Base-by-base conservation (phyloP, 345 rosid genomes). In the Tarenaya hassleriana region DNA sequence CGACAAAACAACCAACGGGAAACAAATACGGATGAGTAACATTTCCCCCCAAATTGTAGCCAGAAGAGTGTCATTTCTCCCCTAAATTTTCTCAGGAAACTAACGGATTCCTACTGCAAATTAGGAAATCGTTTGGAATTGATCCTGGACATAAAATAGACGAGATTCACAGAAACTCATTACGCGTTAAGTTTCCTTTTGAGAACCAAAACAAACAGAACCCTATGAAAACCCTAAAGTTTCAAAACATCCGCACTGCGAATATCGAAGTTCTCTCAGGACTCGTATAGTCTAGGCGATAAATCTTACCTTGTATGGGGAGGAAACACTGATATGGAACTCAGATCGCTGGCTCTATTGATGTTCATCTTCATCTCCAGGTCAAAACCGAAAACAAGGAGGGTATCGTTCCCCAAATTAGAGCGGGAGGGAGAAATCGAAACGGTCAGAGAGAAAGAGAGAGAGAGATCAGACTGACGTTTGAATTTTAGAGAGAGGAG, bases 291-390 rank as follows among this genome's bases (percentile, higher is more conserved):
- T n/a, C 34, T 10, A 13, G 16, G 16, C 47, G 10, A 17, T 34
- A 35, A 45, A 42, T 17, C 51, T 41, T 46, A 82, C 95, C 95
- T 79, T 43, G 78, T 39, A 34, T 76, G 85, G 56, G 86, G 82
- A 58, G 89, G 90, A 57, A 85, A 67, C 53, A 80, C 90, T 32
- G 90, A 80, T 57, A 82, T 77, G 65, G 90, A 82, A 69, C 61
- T 76, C 67, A 82, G 79, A 52, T 77, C 90, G 70, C 77, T 75
- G 24, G 83, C 90, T 73, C 68, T 78, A 71, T 82, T 82, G 69
- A 80, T 76, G 76, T 85, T 85, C 84, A 82, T 55, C 73, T 82
- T 85, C 87, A 79, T 79, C 55, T 60, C 40, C 19, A 14, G 8
- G 49, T 0, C 32, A 32, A 18, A 11, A 8, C 7, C 14, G 1